Evolutionary conservation across 805 yeast species (phyloP).

Genomic region (Limtongia smithiae): DNA sequence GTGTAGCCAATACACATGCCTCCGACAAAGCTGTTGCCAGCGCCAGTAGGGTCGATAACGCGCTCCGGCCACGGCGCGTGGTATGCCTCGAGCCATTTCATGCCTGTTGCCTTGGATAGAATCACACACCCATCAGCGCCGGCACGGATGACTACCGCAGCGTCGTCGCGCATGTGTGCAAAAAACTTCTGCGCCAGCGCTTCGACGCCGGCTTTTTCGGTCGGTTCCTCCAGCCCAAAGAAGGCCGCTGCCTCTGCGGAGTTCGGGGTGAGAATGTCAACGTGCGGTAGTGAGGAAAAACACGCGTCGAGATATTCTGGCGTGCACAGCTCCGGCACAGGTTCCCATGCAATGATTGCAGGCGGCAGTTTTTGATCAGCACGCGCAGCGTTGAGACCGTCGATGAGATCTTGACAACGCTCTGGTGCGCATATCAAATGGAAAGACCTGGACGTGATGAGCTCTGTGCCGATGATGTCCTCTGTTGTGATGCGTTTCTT

Average conservation of each 20-base stretch:
- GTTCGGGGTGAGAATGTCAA: conserved; percentile 76
- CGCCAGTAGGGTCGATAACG: conserved; percentile 90
- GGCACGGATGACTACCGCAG: conserved; percentile 66
- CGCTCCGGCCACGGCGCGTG: conserved; percentile 45
- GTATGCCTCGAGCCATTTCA: conserved; percentile 67
- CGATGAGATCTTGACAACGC: conserved; percentile 51
- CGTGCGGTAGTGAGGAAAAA: conserved; percentile 40
- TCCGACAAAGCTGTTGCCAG: conserved; percentile 88
- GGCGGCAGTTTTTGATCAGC: conserved; percentile 4
- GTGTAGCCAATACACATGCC: conserved; percentile 65
- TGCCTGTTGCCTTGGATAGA: conserved; percentile 34
- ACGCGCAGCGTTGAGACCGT: conserved; percentile 9
- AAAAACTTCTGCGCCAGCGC: conserved; percentile 43
- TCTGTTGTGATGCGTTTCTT: conserved; percentile 55
- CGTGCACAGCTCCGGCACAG: conserved; percentile 71
- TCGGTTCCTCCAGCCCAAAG: conserved; percentile 48
- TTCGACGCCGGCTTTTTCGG: conserved; percentile 42
- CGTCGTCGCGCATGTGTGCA: conserved; percentile 39
- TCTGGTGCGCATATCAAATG: conserved; percentile 75
- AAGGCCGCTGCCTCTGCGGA: conserved; percentile 75
- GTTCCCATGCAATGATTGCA: conserved; percentile 67
- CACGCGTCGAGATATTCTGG: conserved; percentile 47
- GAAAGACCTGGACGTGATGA: conserved; percentile 46
- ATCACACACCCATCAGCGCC: conserved; percentile 69
- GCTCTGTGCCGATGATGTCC: conserved; percentile 47